A percentile compares a stretch with the other conserved stretches of the same genome.
These are phyloP conservation scores for Botrytis byssoidea DNA, from an alignment of 2,329 filamentous ascomycete genomes.

Conservation along the genomic window DNA sequence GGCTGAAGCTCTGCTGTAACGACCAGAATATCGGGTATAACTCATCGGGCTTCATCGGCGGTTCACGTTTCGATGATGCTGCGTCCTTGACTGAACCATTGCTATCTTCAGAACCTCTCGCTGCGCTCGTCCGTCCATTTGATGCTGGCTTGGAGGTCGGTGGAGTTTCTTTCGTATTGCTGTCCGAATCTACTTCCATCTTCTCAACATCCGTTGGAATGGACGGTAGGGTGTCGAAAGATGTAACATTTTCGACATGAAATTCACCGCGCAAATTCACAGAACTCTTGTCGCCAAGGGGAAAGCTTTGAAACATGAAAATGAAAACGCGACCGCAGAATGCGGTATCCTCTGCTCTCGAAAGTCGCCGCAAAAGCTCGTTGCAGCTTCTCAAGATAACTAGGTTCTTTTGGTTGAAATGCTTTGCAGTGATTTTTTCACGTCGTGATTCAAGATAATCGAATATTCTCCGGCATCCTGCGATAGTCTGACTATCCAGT, in stretches of 20 bases:
- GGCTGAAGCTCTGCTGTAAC: conserved; percentile 86
- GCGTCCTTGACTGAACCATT: conserved; percentile 45
- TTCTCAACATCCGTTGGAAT: conserved; percentile 45
- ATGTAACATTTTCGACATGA: conserved; percentile 90
- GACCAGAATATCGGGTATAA: conserved; percentile 95
- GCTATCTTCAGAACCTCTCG: conserved; percentile 36
- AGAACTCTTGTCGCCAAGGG: conserved; percentile 92
- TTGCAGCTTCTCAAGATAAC: conserved; percentile 94
- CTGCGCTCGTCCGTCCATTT: conserved; percentile 25
- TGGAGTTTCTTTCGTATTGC: conserved; percentile 33
- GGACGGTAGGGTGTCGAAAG: conserved; percentile 62
- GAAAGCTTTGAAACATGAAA: conserved; percentile 97
- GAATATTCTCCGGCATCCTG: conserved; percentile 87
- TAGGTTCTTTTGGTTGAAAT: conserved; percentile 80
- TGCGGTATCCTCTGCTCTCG: conserved; percentile 93
- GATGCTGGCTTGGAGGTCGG: conserved; percentile 13
- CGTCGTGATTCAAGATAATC: conserved; percentile 92
- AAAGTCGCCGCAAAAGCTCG: conserved; percentile 86
- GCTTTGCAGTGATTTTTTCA: conserved; percentile 77
- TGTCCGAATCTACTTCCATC: conserved; percentile 66
- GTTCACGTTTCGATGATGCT: conserved; percentile 40
- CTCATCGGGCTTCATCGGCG: conserved; percentile 62
- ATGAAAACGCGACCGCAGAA: conserved; percentile 98
- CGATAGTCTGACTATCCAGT: conserved; percentile 91
- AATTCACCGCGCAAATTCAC: conserved; percentile 96